These are phyloP conservation scores for Pachysandra terminalis DNA, from an alignment of 164 flowering plant species.

Conservation along the genomic window DNA sequence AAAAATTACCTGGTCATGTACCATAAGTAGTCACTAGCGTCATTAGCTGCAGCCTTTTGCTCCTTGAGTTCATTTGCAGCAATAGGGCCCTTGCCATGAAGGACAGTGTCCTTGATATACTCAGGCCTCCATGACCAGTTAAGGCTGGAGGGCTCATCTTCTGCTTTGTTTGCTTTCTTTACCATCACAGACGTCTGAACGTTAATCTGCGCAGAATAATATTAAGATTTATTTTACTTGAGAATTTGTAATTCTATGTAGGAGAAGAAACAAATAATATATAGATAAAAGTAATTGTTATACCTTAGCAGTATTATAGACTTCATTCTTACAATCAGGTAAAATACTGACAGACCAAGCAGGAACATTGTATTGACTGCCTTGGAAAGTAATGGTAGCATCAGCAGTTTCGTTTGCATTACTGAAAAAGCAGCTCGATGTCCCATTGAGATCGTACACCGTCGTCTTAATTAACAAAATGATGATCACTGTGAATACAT, in stretches of 20 bases:
- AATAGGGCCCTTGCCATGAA: constrained; percentile 24
- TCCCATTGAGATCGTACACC: background rate
- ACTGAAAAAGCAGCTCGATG: background rate
- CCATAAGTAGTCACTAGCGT: constrained; percentile 55
- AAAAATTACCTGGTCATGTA: constrained; percentile 58
- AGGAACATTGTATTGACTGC: constrained; percentile 8
- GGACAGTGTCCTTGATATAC: background rate
- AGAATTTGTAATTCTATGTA: too few species aligned
- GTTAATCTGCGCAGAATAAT: constrained; percentile 18
- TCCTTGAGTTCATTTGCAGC: constrained; percentile 28
- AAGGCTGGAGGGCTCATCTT: constrained; percentile 22
- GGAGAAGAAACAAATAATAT: too few species aligned
- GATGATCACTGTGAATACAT: background rate
- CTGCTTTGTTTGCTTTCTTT: constrained; percentile 27
- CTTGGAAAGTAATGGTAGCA: constrained; percentile 4
- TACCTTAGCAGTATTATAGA: constrained; percentile 18
- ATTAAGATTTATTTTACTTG: background rate
- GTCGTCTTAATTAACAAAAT: background rate
- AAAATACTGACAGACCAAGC: constrained; percentile 21
- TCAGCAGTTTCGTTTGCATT: background rate
- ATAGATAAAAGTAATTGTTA: too few species aligned
- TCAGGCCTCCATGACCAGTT: constrained; percentile 55
- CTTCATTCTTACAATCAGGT: constrained; percentile 21
- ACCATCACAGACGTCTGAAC: constrained; percentile 38
- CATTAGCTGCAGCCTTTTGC: constrained; percentile 36